A percentile compares a stretch with the other conserved stretches of the same genome.
Evolutionary conservation across 345 rosid genomes (phyloP).

Genomic region (Carallia brachiata): DNA sequence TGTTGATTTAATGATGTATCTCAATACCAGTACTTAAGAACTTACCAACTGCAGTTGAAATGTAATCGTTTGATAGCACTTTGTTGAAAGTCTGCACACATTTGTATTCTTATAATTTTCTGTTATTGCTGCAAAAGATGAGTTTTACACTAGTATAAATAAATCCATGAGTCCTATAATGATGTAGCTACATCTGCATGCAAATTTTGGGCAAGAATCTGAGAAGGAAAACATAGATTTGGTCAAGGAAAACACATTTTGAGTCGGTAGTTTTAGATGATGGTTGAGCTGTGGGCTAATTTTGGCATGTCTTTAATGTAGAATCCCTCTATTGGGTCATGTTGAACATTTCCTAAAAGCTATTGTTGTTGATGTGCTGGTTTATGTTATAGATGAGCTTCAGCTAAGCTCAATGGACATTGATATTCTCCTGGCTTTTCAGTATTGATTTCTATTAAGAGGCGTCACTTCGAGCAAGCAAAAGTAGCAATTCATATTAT

Average conservation of each 20-base stretch:
- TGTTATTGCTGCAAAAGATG: not conserved
- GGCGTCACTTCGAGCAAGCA: slow-evolving; percentile 77
- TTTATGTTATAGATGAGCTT: not conserved
- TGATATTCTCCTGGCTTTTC: slow-evolving; percentile 29
- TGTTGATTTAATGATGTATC: not conserved
- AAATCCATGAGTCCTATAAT: not conserved
- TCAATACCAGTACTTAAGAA: not conserved
- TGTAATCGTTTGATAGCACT: not conserved
- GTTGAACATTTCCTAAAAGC: not conserved
- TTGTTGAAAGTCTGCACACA: not conserved
- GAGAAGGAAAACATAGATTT: not conserved
- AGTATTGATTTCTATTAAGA: slow-evolving; percentile 59
- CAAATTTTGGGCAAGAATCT: not conserved
- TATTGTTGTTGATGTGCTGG: not conserved
- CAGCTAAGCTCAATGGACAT: not conserved
- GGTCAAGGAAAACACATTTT: not conserved
- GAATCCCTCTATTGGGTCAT: not conserved
- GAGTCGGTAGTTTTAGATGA: not conserved
- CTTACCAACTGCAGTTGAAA: not conserved
- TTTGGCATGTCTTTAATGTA: not conserved
- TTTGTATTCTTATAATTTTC: too few species aligned
- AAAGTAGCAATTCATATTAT: slow-evolving; percentile 66
- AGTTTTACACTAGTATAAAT: not conserved
- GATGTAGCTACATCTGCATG: not conserved
- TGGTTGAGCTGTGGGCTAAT: not conserved